phyloP scores from a whole-genome alignment of 1,284 basidiomycete genomes.

The Malassezia equina region DNA sequence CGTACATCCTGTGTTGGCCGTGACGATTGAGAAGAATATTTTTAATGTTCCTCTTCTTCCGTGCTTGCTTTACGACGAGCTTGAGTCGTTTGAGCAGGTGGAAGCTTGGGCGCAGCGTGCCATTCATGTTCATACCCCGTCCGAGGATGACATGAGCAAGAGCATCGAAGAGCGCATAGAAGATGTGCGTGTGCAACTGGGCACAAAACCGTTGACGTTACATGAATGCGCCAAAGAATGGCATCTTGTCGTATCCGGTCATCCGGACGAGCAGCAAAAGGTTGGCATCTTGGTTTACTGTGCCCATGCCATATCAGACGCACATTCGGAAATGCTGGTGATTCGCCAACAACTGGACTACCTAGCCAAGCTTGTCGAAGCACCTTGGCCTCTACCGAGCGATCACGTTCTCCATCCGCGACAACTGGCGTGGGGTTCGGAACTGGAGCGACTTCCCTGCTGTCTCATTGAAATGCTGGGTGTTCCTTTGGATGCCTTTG shows the following conservation, averaged over 20 bases:
- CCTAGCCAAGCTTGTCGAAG: background rate
- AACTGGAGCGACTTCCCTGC: constrained; percentile 1
- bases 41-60: constrained; percentile 4
- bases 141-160: background rate
- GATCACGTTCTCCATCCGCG: constrained; percentile 5
- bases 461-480: constrained; percentile 11
- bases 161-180: constrained; percentile 1
- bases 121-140: background rate
- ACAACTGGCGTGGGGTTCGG: constrained; percentile 7
- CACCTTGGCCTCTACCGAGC: background rate
- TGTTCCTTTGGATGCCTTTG: constrained; percentile 1
- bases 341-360: constrained; percentile 2
- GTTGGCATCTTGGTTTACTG: constrained; percentile 6
- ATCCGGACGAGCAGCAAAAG: background rate
- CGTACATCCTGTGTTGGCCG: constrained; percentile 1
- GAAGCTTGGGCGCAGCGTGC: constrained; percentile 2
- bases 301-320: constrained; percentile 16
- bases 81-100: constrained; percentile 3
- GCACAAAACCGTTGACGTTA: background rate
- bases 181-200: background rate
- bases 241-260: constrained; percentile 2
- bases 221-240: background rate
- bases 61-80: background rate
- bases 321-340: constrained; percentile 1
- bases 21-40: constrained; percentile 3